phyloP scores from a whole-genome alignment of 2,329 filamentous ascomycete genomes.

The Aspergillus tubingensis region DNA sequence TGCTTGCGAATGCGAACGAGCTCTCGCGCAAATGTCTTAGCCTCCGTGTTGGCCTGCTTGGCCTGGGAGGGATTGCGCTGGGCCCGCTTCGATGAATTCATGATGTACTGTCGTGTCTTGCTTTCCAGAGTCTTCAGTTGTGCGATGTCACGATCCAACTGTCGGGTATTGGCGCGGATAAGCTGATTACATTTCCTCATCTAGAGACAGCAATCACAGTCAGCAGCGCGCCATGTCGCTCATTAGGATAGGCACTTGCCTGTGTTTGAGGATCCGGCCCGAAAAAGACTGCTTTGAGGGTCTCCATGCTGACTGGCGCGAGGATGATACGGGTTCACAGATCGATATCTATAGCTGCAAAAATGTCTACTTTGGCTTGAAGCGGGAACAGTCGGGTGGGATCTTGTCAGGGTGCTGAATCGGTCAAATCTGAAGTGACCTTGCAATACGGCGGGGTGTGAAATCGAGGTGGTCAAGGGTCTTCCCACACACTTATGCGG shows the following conservation, averaged over 20 bases:
- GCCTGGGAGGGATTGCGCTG: slow-evolving; percentile 77
- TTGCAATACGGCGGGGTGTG: slow-evolving; percentile 4
- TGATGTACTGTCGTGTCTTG: slow-evolving; percentile 83
- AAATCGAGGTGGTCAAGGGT: neutral
- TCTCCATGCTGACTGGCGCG: slow-evolving; percentile 67
- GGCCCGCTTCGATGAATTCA: slow-evolving; percentile 77
- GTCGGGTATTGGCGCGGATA: slow-evolving; percentile 85
- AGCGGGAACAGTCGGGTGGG: neutral
- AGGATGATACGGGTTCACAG: neutral
- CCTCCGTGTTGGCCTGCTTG: slow-evolving; percentile 77
- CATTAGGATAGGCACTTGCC: slow-evolving; percentile 54
- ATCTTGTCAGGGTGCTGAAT: neutral
- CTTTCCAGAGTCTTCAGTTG: slow-evolving; percentile 75
- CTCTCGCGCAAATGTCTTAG: slow-evolving; percentile 84
- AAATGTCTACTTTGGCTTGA: neutral
- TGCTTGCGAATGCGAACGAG: slow-evolving; percentile 81
- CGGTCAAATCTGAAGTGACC: slow-evolving; percentile 4
- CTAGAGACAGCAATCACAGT: slow-evolving; percentile 50
- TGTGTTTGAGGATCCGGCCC: slow-evolving; percentile 92
- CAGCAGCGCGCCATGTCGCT: slow-evolving; percentile 7
- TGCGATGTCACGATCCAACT: slow-evolving; percentile 89
- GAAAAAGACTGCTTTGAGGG: slow-evolving; percentile 80
- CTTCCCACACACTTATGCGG: neutral
- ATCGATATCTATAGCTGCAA: neutral
- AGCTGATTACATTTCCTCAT: slow-evolving; percentile 93